Conservation (phyloP, 306 rosid genomes). For the Astragalus glycyphyllos region DNA sequence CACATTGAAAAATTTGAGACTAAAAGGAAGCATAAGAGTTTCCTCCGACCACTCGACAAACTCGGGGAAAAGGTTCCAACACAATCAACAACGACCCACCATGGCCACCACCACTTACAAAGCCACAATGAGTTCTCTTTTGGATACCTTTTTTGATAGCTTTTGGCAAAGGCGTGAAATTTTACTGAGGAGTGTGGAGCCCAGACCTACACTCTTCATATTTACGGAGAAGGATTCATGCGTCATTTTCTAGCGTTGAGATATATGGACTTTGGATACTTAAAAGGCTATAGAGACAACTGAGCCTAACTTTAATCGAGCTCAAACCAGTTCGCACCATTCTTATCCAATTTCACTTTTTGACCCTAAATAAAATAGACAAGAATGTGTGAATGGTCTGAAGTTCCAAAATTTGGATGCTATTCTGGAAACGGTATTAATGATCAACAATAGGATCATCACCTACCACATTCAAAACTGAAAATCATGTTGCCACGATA, state of each 20-base stretch:
- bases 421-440: slow-evolving; percentile 16
- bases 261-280: slow-evolving; percentile 47
- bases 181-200: slow-evolving; percentile 55
- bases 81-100: slow-evolving; percentile 73
- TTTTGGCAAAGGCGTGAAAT: slow-evolving; percentile 73
- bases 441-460: slow-evolving; percentile 3
- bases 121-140: slow-evolving; percentile 53
- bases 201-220: slow-evolving; percentile 49
- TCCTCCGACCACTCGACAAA: slow-evolving; percentile 81
- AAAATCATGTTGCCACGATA: slow-evolving; percentile 3
- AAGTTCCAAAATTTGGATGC: slow-evolving; percentile 26
- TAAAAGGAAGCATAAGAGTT: slow-evolving; percentile 47
- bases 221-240: slow-evolving; percentile 17
- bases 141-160: slow-evolving; percentile 56
- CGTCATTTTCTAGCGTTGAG: slow-evolving; percentile 32
- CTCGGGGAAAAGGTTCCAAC: slow-evolving; percentile 60
- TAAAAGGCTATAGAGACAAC: slow-evolving; percentile 17
- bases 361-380: neutral
- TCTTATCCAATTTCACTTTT: slow-evolving; percentile 18
- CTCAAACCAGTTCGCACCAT: slow-evolving; percentile 19
- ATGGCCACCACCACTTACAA: slow-evolving; percentile 68
- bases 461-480: slow-evolving; percentile 13
- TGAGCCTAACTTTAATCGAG: slow-evolving; percentile 5
- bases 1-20: slow-evolving; percentile 49
- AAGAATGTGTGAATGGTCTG: slow-evolving; percentile 7